phyloP scores from a whole-genome alignment of 345 rosid genomes.

The Lumnitzera racemosa region DNA sequence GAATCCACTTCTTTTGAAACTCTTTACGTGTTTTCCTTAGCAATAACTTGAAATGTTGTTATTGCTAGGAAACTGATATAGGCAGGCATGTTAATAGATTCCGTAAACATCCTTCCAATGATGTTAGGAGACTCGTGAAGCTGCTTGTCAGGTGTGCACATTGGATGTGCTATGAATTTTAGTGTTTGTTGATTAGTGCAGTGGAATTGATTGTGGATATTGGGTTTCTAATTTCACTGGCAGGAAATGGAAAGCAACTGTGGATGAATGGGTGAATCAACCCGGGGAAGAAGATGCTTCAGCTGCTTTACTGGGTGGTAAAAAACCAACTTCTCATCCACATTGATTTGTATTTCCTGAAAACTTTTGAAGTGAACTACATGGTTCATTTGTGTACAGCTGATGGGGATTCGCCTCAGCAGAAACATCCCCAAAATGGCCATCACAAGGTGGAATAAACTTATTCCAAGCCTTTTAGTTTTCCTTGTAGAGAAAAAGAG shows the following conservation, averaged over 20 bases:
- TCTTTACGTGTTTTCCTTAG: background rate
- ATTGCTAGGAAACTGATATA: constrained; percentile 60
- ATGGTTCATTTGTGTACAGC: constrained; percentile 17
- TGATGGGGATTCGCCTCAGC: constrained; percentile 89
- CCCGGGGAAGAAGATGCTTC: constrained; percentile 67
- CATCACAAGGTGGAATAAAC: constrained; percentile 64
- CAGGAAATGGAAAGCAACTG: constrained; percentile 95
- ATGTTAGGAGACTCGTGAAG: constrained; percentile 73
- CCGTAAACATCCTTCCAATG: constrained; percentile 66
- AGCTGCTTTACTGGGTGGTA: constrained; percentile 65
- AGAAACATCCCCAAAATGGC: constrained; percentile 53
- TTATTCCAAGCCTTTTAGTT: constrained; percentile 10
- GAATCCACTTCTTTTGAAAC: too few relatives aligned
- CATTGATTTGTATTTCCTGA: too few relatives aligned
- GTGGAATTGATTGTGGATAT: background rate
- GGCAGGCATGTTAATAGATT: constrained; percentile 70
- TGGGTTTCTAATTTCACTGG: constrained; percentile 11
- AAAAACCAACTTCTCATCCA: background rate
- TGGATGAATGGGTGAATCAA: constrained; percentile 93
- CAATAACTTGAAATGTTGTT: constrained; percentile 1
- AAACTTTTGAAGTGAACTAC: background rate
- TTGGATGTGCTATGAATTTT: background rate
- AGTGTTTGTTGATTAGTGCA: constrained; percentile 1
- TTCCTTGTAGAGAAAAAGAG: constrained; percentile 17
- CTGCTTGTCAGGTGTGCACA: constrained; percentile 60